Evolutionary conservation across 306 rosid genomes (phyloP), one percentile per base, ranked within the genome.

Genomic region (Ormosia semicastrata): DNA sequence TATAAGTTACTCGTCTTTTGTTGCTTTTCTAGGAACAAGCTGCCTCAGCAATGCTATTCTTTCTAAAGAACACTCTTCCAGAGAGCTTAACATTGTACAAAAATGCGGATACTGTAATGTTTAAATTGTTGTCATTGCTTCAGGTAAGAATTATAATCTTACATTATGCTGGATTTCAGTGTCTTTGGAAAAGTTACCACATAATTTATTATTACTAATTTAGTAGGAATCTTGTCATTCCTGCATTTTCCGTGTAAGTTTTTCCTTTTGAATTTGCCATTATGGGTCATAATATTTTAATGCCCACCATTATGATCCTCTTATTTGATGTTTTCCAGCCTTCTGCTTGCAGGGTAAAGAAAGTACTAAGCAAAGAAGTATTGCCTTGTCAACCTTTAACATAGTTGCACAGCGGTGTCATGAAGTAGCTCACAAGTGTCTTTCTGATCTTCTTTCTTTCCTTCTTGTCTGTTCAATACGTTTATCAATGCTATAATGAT

Each of bases 31-130:
- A 87, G 90, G 88, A 87, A 71, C 82, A 81, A 71, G 86, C 82
- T 44, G 74, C 81, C 33, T 78, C 85, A 24, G 83, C 90, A 47
- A 77, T 84, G 88, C 79, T 81, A 33, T 75, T 39, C 66, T 87
- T 87, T 58, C 78, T 87, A 3, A 81, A 84, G 82, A 87, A 78
- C 57, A 84, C 86, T 46, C 84, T 84, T 80, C 90, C 90, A 17
- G 86, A 84, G 47, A 81, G 90, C 70, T 44, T 84, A 56, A 59
- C 63, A 71, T 36, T 74, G 8, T 46, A 65, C 56, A 39, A 17
- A 17, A 44, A 33, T 71, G 59, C 10, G 57, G 86, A 82, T 63
- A 7, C 8, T 47, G 2, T 84, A 18, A 78, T 84, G 58, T 4
- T 4, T 5, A 78, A 74, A 69, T 74, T 87, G 54, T 47, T 87